phyloP scores from a whole-genome alignment of 2,329 filamentous ascomycete genomes.

The Diaporthe destruens region DNA sequence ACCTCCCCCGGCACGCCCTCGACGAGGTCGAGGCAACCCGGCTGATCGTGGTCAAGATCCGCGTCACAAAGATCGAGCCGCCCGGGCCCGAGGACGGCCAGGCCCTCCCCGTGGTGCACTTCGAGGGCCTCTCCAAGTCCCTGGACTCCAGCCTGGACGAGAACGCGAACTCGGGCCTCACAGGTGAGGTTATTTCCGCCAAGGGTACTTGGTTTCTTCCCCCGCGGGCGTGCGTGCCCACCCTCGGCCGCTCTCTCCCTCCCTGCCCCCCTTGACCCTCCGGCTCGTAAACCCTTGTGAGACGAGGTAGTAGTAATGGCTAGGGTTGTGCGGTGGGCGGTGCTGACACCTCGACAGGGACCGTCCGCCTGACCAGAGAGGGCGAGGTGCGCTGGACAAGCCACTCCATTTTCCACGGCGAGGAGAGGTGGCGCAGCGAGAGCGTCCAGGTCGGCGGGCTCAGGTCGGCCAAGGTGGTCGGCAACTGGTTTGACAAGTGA shows the following conservation, averaged over 20 bases:
- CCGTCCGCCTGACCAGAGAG: constrained; percentile 73
- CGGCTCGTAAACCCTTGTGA: background rate
- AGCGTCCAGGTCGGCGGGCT: constrained; percentile 79
- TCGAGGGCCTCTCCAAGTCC: constrained; percentile 71
- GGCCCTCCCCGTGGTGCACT: constrained; percentile 74
- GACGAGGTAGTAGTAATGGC: background rate
- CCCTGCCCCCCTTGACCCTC: background rate
- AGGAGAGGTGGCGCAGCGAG: constrained; percentile 82
- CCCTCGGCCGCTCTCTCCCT: too few species aligned
- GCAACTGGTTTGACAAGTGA: constrained; percentile 83
- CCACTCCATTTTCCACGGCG: constrained; percentile 71
- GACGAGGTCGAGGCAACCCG: constrained; percentile 75
- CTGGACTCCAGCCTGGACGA: constrained; percentile 76
- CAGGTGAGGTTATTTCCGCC: constrained; percentile 60
- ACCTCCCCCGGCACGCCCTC: constrained; percentile 65
- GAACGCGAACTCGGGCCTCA: constrained; percentile 75
- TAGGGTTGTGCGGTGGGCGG: constrained; percentile 31
- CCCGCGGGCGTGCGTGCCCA: background rate
- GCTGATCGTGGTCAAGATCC: constrained; percentile 76
- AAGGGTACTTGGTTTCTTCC: constrained; percentile 37
- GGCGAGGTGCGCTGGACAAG: constrained; percentile 83
- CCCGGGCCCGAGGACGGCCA: constrained; percentile 70
- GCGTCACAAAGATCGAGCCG: constrained; percentile 70
- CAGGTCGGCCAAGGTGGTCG: constrained; percentile 73
- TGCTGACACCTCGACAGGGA: constrained; percentile 57